Conservation (phyloP, 2,329 filamentous ascomycete genomes). For the Aphanocladium album region DNA sequence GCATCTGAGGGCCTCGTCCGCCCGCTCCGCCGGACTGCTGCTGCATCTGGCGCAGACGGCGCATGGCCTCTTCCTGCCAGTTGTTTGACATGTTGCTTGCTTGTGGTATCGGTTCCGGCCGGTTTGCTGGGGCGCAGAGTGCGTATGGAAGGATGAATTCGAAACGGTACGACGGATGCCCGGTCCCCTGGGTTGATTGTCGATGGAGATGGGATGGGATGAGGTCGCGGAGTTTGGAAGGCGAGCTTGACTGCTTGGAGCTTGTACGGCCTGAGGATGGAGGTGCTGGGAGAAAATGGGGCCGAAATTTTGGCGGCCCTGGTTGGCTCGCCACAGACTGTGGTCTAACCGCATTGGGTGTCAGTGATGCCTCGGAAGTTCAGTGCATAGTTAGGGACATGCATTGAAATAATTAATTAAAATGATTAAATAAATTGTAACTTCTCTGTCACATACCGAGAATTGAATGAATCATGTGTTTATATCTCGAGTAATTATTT, state of each 20-base stretch:
- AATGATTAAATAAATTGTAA: too few species aligned
- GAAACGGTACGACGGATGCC: background rate
- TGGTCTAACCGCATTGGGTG: conserved; percentile 4
- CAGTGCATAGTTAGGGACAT: background rate
- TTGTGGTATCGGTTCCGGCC: background rate
- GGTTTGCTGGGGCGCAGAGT: background rate
- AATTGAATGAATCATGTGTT: too few species aligned
- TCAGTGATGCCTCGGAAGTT: background rate
- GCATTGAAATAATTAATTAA: too few species aligned
- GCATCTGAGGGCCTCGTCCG: conserved; percentile 38
- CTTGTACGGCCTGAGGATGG: conserved; percentile 10
- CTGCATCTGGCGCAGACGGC: conserved; percentile 45
- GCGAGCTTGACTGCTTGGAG: conserved; percentile 9
- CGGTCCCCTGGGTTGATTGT: conserved; percentile 3
- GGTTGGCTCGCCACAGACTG: conserved; percentile 1
- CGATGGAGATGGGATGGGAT: conserved; percentile 7
- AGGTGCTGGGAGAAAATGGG: conserved; percentile 1
- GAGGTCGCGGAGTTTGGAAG: conserved; percentile 2
- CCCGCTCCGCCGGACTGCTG: conserved; percentile 37
- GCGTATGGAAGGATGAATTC: background rate
- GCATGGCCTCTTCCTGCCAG: conserved; percentile 47
- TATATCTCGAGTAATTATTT: background rate
- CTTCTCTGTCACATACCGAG: too few species aligned
- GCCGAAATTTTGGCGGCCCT: background rate
- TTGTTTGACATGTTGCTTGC: conserved; percentile 33